Evolutionary conservation across 805 yeast genomes (phyloP).

Genomic region (Yarrowia phangngaensis): DNA sequence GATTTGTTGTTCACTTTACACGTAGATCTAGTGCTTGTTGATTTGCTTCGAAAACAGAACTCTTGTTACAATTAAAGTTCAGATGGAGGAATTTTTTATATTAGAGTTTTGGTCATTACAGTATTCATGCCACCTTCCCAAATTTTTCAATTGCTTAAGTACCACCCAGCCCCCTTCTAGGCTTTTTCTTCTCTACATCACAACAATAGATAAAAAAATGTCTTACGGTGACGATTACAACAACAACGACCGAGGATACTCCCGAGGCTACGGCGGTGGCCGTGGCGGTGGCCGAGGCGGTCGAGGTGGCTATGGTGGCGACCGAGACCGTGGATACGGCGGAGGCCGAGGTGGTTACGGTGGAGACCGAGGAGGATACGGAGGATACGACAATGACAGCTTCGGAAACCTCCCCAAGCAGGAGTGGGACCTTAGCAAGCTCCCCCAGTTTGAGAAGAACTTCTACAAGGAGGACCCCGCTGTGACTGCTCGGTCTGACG

Average conservation of each 20-base stretch:
- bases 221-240: slow-evolving; percentile 36
- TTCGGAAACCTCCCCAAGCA: slow-evolving; percentile 65
- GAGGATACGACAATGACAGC: slow-evolving; percentile 44
- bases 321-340: slow-evolving; percentile 43
- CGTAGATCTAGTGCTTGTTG: no score
- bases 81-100: no score
- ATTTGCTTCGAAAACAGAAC: no score
- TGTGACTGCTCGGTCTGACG: slow-evolving; percentile 70
- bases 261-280: slow-evolving; percentile 35
- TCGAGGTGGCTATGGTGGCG: slow-evolving; percentile 40
- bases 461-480: slow-evolving; percentile 82
- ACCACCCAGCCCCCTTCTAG: slow-evolving; percentile 2
- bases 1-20: no score
- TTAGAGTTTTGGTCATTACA: slow-evolving; percentile 13
- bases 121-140: slow-evolving; percentile 11
- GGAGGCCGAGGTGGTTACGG: slow-evolving; percentile 45
- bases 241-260: slow-evolving; percentile 35
- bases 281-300: slow-evolving; percentile 42
- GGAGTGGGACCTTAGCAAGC: slow-evolving; percentile 69
- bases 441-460: slow-evolving; percentile 92
- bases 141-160: slow-evolving; percentile 18
- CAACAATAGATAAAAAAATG: slow-evolving; percentile 25
- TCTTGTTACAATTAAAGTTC: no score
- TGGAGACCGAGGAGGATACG: slow-evolving; percentile 40
- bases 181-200: slow-evolving; percentile 9